Evolutionary conservation across 2,329 filamentous ascomycete species (phyloP).

Genomic region (Diaporthe humulicola): DNA sequence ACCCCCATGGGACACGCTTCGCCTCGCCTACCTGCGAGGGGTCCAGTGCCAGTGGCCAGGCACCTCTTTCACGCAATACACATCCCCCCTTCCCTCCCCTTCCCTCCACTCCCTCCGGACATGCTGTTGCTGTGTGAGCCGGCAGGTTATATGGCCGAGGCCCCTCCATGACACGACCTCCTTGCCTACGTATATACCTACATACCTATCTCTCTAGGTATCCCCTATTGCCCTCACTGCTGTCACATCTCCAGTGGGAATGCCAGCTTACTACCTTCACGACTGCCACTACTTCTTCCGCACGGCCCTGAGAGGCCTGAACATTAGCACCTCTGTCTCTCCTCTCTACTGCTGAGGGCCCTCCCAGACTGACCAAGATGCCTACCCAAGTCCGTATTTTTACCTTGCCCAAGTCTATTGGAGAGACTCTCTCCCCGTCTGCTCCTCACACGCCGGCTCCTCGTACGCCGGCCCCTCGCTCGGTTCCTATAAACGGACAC

Average conservation of each 20-base stretch:
- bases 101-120: neutral
- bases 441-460: conserved; percentile 54
- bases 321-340: conserved; percentile 83
- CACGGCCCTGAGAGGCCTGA: conserved; percentile 87
- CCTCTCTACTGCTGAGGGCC: conserved; percentile 76
- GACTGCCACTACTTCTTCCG: conserved; percentile 96
- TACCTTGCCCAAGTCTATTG: conserved; percentile 77
- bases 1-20: conserved; percentile 22
- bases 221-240: neutral
- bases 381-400: conserved; percentile 78
- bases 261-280: conserved; percentile 86
- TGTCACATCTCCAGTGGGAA: conserved; percentile 57
- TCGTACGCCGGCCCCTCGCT: conserved; percentile 55
- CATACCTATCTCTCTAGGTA: neutral
- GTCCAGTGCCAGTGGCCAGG: neutral
- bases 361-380: conserved; percentile 66
- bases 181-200: neutral
- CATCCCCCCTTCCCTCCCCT: conserved; percentile 3
- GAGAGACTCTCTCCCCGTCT: conserved; percentile 72
- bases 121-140: neutral
- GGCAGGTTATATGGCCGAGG: conserved; percentile 24
- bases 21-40: neutral
- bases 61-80: conserved; percentile 15
- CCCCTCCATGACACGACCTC: conserved; percentile 3
- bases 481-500: conserved; percentile 52